These are phyloP conservation scores for Trichoderma atroviride DNA, from an alignment of 2,329 filamentous ascomycete species.

Conservation along the genomic window DNA sequence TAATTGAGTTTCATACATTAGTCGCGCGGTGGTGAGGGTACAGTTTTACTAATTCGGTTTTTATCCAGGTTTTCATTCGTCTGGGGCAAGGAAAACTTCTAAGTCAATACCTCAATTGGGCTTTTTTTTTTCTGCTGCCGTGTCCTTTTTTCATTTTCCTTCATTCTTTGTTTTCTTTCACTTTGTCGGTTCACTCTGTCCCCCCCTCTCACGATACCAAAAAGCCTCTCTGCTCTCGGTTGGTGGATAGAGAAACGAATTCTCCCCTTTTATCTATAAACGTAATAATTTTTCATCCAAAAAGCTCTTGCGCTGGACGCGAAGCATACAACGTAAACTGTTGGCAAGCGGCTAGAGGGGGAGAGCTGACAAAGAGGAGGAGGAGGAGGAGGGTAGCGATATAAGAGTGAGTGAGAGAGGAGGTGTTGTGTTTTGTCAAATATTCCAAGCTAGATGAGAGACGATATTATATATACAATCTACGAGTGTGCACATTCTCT, in stretches of 20 bases:
- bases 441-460: conserved; percentile 1
- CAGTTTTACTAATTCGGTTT: conserved; percentile 26
- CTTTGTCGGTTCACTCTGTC: not conserved
- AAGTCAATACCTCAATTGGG: conserved; percentile 32
- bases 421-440: not conserved
- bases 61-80: conserved; percentile 61
- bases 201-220: conserved; percentile 16
- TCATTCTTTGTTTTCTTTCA: not conserved
- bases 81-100: conserved; percentile 72
- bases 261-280: not conserved
- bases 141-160: not conserved
- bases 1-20: not conserved
- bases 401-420: not conserved
- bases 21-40: not conserved
- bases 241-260: not conserved
- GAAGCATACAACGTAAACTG: not conserved
- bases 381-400: not conserved
- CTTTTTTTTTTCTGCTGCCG: not conserved
- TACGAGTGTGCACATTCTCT: not conserved
- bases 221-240: conserved; percentile 3
- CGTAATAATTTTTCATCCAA: not conserved
- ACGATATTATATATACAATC: not conserved
- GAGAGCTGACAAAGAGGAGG: not conserved
- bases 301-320: conserved; percentile 18
- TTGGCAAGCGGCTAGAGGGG: conserved; percentile 13